phyloP scores from a whole-genome alignment of 805 yeast species.

The Myxozyma udenii region DNA sequence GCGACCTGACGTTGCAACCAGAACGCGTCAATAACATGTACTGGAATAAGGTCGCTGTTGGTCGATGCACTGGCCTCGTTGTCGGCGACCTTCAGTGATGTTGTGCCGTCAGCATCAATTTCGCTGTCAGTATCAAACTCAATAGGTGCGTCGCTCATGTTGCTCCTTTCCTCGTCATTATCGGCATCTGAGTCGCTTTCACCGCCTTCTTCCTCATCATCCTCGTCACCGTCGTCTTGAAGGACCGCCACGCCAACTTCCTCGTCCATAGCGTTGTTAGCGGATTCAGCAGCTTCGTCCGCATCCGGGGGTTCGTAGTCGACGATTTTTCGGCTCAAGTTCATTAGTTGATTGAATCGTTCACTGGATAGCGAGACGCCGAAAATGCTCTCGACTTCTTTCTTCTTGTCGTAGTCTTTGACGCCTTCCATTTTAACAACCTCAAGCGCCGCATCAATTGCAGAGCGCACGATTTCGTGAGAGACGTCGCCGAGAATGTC shows the following conservation, averaged over 20 bases:
- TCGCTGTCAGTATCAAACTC: conserved; percentile 35
- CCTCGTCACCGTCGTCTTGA: conserved; percentile 46
- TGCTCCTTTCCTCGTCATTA: conserved; percentile 34
- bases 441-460: conserved; percentile 63
- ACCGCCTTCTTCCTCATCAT: conserved; percentile 34
- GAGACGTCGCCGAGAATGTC: conserved; percentile 67
- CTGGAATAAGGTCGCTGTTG: conserved; percentile 33
- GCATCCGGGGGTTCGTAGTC: conserved; percentile 45
- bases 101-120: conserved; percentile 29
- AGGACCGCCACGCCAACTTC: conserved; percentile 47
- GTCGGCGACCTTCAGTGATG: conserved; percentile 13
- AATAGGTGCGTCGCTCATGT: conserved; percentile 29
- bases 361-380: conserved; percentile 44
- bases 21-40: conserved; percentile 46
- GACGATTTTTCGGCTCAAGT: conserved; percentile 47
- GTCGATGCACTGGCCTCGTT: conserved; percentile 4
- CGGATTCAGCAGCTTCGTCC: conserved; percentile 22
- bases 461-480: conserved; percentile 66
- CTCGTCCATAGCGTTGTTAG: conserved; percentile 35
- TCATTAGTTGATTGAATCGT: conserved; percentile 47
- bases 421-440: conserved; percentile 49
- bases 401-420: conserved; percentile 46
- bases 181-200: conserved; percentile 37
- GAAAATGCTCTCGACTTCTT: conserved; percentile 53
- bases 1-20: conserved; percentile 57